A percentile compares a stretch with the other conserved stretches of the same genome.
These are phyloP conservation scores for Groenewaldozyma sp. DNA, from an alignment of 1,139 yeast species.

Conservation along the genomic window DNA sequence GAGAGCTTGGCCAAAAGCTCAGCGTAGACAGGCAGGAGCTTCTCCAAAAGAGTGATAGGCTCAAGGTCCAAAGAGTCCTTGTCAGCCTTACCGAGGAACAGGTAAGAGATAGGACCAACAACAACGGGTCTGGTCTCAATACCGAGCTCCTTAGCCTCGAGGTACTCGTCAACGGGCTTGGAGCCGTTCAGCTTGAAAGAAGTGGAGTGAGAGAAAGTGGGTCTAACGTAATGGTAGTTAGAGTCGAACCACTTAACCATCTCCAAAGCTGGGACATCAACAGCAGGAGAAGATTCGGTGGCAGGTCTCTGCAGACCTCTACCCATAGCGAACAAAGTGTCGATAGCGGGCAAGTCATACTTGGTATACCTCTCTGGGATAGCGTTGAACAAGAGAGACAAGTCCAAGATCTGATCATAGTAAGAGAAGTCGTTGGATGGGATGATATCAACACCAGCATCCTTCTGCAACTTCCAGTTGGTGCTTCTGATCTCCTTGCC, in stretches of 20 bases:
- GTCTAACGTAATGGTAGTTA: conserved; percentile 99
- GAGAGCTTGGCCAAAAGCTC: conserved; percentile 79
- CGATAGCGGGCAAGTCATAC: conserved; percentile 81
- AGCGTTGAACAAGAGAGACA: conserved; percentile 86
- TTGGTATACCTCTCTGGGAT: conserved; percentile 96
- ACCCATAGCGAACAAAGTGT: conserved; percentile 97
- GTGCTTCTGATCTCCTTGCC: conserved; percentile 92
- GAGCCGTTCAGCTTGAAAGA: conserved; percentile 91
- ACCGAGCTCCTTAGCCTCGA: conserved; percentile 96
- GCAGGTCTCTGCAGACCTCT: conserved; percentile 99
- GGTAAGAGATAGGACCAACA: conserved; percentile 93
- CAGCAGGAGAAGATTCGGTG: conserved; percentile 76
- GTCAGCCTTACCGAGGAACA: conserved; percentile 95
- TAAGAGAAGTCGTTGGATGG: conserved; percentile 97
- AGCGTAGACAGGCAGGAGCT: conserved; percentile 86
- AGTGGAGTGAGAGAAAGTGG: conserved; percentile 93
- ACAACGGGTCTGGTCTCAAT: conserved; percentile 95
- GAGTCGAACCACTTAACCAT: conserved; percentile 99
- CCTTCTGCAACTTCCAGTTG: conserved; percentile 98
- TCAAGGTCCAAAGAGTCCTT: conserved; percentile 93
- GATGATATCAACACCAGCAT: conserved; percentile 93
- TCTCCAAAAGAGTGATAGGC: conserved; percentile 80
- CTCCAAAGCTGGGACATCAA: conserved; percentile 97
- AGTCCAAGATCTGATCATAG: conserved; percentile 95
- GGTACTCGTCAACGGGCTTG: conserved; percentile 95